These are phyloP conservation scores for Fusarium dimerum DNA, from an alignment of 2,329 filamentous ascomycete species.

Conservation along the genomic window DNA sequence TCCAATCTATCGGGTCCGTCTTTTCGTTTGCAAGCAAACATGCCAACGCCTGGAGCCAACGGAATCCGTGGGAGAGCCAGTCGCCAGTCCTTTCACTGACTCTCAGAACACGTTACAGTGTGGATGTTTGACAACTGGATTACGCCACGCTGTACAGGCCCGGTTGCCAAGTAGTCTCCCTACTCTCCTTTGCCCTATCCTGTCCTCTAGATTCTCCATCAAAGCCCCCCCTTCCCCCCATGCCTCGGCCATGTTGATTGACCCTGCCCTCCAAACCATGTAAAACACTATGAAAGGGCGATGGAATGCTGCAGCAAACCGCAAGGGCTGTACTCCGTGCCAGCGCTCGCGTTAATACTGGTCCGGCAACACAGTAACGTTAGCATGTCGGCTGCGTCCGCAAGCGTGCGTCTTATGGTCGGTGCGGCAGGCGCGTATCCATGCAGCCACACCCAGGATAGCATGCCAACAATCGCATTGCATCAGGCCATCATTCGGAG, in stretches of 20 bases:
- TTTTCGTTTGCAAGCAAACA: background rate
- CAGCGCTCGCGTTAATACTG: conserved; percentile 20
- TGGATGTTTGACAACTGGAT: no score
- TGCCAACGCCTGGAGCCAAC: background rate
- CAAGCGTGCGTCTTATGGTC: conserved; percentile 15
- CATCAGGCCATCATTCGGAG: conserved; percentile 27
- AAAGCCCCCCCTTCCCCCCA: background rate
- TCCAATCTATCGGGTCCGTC: conserved; percentile 21
- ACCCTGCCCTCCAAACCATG: no score
- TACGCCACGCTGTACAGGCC: no score
- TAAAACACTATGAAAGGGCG: conserved; percentile 8
- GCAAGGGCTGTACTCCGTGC: conserved; percentile 24
- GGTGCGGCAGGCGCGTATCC: conserved; percentile 19
- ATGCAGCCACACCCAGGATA: conserved; percentile 29
- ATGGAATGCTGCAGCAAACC: conserved; percentile 2
- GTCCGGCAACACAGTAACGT: conserved; percentile 12
- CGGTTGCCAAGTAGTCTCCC: background rate
- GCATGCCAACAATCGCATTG: conserved; percentile 17
- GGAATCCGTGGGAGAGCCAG: background rate
- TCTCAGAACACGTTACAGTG: background rate
- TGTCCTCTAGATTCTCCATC: background rate
- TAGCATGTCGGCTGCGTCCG: conserved; percentile 12
- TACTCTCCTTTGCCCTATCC: background rate
- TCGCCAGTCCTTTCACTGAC: background rate
- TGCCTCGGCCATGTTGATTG: background rate